These are phyloP conservation scores for Hypoxylon sp. DNA, from an alignment of 2,329 filamentous ascomycete species.

Conservation along the genomic window DNA sequence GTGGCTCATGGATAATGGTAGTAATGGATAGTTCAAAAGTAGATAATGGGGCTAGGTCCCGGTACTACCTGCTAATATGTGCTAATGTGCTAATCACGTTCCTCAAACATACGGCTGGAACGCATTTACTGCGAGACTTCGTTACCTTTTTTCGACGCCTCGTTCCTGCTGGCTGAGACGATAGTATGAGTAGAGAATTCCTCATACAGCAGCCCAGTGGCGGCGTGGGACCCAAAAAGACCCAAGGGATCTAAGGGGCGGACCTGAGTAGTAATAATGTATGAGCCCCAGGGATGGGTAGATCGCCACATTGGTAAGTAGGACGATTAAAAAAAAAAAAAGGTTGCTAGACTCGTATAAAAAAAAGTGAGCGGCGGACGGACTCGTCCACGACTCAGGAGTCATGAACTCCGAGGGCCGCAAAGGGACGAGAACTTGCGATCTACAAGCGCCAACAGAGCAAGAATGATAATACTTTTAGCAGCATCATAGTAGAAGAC, in stretches of 20 bases:
- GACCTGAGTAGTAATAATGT: slow-evolving; percentile 12
- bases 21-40: slow-evolving; percentile 28
- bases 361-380: slow-evolving; percentile 16
- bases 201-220: slow-evolving; percentile 38
- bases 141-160: slow-evolving; percentile 44
- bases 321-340: slow-evolving; percentile 9
- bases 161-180: slow-evolving; percentile 48
- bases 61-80: slow-evolving; percentile 11
- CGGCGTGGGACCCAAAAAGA: slow-evolving; percentile 40
- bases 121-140: slow-evolving; percentile 36
- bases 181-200: slow-evolving; percentile 45
- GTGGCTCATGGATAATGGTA: slow-evolving; percentile 48
- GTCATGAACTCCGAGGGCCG: slow-evolving; percentile 31
- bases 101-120: slow-evolving; percentile 39
- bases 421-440: slow-evolving; percentile 37
- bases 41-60: slow-evolving; percentile 20
- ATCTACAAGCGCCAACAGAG: slow-evolving; percentile 42
- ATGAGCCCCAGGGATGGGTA: slow-evolving; percentile 35
- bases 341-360: slow-evolving; percentile 23
- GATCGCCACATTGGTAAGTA: slow-evolving; percentile 40
- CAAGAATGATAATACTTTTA: slow-evolving; percentile 27
- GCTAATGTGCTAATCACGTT: slow-evolving; percentile 7
- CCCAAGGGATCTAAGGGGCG: slow-evolving; percentile 28
- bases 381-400: slow-evolving; percentile 41
- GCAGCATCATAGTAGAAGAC: slow-evolving; percentile 27